phyloP scores from a whole-genome alignment of 495 filamentous ascomycete species.

The Aspergillus hancockii region DNA sequence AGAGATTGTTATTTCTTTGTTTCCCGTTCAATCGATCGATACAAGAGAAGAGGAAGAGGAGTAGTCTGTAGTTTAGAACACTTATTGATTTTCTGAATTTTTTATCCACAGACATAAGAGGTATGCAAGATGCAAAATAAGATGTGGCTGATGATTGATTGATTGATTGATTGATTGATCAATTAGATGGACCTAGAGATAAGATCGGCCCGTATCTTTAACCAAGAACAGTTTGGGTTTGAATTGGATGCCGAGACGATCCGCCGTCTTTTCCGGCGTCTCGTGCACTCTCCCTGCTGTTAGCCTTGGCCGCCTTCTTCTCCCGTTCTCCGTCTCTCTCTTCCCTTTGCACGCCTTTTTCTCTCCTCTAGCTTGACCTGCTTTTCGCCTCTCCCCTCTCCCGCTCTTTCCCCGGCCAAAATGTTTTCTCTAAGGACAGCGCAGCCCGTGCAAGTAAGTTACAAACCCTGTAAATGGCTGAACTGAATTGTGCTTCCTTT shows the following conservation, averaged over 20 bases:
- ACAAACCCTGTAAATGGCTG: conserved; percentile 7
- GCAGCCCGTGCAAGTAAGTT: conserved; percentile 37
- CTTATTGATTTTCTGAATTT: no score
- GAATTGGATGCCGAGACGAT: conserved; percentile 43
- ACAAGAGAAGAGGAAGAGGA: not conserved
- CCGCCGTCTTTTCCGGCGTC: conserved; percentile 46
- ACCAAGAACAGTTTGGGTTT: conserved; percentile 11
- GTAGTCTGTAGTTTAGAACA: not conserved
- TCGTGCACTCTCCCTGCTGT: conserved; percentile 15
- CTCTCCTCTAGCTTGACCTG: conserved; percentile 4
- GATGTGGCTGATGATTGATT: not conserved
- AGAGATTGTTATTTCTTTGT: not conserved
- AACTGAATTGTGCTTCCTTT: conserved; percentile 4
- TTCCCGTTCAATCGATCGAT: not conserved
- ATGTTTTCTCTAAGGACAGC: conserved; percentile 35
- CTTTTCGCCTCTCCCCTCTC: conserved; percentile 6
- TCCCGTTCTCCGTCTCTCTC: conserved; percentile 17
- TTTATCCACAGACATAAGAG: no score
- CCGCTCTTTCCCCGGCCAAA: conserved; percentile 16
- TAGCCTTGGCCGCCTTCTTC: conserved; percentile 19
- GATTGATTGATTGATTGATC: conserved; percentile 3
- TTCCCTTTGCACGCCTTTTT: conserved; percentile 12
- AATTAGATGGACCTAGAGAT: conserved; percentile 26
- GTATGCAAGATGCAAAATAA: no score
- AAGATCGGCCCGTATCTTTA: conserved; percentile 42